Base-by-base conservation (phyloP, 495 filamentous ascomycete species). In the Aspergillus leporis region DNA sequence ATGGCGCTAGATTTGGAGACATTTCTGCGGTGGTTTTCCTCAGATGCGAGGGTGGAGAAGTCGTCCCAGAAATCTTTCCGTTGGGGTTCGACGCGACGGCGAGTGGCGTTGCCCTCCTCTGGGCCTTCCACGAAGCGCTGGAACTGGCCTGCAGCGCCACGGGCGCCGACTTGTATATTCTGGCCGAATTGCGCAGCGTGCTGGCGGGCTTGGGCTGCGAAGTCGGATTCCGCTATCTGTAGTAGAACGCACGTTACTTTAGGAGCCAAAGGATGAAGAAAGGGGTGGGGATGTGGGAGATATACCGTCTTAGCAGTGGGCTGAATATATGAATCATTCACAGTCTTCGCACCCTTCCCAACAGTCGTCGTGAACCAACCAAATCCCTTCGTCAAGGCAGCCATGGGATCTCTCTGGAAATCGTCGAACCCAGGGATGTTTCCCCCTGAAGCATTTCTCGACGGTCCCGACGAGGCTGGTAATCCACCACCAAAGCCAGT, bases 21-120 rank as follows among this genome's bases (percentile, higher is more conserved):
- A 30, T 58, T 69, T 12, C 70, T 60, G 4, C 66, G 69, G 46
- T 77, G 73, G 8, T 70, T 76, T 3, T 84, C 81, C 23, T 70
- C 74, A 0, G 3, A 13, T 14, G 85, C 83, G 58, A 93, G 83
- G 22, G 85, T 83, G 16, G 75, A 70, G 53, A 87, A 85, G 60
- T 84, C 81, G 74, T 98, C 95, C 95, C 94, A 98, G 74, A 98
- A 98, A 40, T 90, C 89, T 61, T 87, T 85, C 70, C 87, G 90
- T 52, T 90, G 87, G 18, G 81, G 82, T 65, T 89, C 82, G 59
- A 19, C 63, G 55, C 8, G 56, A 30, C n/a, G 53, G 60, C 52
- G 19, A 50, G 56, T 57, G 34, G 58, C 58, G 34, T 19, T 61
- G 21, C 13, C 23, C 3, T 69, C 64, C 9, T 83, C 79, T 1